Conservation (phyloP, 1,139 yeast species). For the Yamadazyma dendronema region DNA sequence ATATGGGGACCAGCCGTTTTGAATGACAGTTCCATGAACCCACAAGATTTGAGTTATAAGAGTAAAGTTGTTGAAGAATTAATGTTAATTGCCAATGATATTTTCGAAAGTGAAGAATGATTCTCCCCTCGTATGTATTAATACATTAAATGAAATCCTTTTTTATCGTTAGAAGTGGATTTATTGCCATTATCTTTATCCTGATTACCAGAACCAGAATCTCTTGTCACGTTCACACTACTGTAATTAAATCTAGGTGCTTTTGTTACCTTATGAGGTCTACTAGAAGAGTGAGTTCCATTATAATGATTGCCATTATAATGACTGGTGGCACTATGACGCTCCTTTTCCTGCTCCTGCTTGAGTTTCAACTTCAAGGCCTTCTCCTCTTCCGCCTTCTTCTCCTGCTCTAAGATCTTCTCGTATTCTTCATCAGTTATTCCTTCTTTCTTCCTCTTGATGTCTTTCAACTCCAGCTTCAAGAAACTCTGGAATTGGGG, state of each 20-base stretch:
- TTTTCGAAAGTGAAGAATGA: constrained; percentile 68
- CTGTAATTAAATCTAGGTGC: constrained; percentile 22
- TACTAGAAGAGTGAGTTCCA: too few species aligned
- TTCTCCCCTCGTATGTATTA: constrained; percentile 1
- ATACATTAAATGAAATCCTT: constrained; percentile 13
- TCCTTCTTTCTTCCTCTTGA: constrained; percentile 33
- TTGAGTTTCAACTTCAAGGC: too few species aligned
- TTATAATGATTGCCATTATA: too few species aligned
- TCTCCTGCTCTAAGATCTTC: constrained; percentile 18
- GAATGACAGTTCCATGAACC: constrained; percentile 59
- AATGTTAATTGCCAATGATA: constrained; percentile 79
- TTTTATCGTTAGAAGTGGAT: background rate
- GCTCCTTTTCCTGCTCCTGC: constrained; percentile 19
- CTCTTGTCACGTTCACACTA: background rate
- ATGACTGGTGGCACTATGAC: too few species aligned
- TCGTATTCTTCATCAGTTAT: constrained; percentile 43
- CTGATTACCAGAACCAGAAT: background rate
- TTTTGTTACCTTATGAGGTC: constrained; percentile 19
- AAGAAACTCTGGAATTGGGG: constrained; percentile 37
- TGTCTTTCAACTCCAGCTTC: constrained; percentile 35
- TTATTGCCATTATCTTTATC: background rate
- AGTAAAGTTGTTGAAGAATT: constrained; percentile 82
- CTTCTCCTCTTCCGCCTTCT: background rate
- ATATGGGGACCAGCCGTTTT: constrained; percentile 95
- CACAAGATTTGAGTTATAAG: constrained; percentile 78